Evolutionary conservation across 1,139 yeast species (phyloP).

Genomic region (Blastobotrys illinoisensis): DNA sequence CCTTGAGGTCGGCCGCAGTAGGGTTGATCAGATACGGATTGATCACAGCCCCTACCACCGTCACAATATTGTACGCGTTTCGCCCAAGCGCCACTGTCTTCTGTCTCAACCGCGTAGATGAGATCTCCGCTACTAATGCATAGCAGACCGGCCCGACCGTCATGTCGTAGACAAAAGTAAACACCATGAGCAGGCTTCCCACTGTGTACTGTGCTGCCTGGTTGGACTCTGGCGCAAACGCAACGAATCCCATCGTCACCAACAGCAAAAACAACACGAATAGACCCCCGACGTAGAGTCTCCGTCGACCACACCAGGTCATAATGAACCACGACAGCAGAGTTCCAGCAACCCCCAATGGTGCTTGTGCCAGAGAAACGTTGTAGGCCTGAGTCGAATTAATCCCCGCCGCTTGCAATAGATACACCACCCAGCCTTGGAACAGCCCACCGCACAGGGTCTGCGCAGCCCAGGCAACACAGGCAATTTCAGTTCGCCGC

Average conservation of each 20-base stretch:
- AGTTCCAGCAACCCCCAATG: conserved; percentile 46
- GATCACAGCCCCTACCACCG: conserved; percentile 40
- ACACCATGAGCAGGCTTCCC: conserved; percentile 16
- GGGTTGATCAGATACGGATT: conserved; percentile 56
- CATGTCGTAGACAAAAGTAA: conserved; percentile 40
- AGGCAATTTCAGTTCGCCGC: conserved; percentile 51
- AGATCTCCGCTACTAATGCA: conserved; percentile 50
- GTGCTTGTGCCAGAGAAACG: conserved; percentile 9
- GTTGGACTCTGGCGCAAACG: conserved; percentile 13
- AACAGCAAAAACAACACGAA: conserved; percentile 34
- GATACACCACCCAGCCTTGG: conserved; percentile 27
- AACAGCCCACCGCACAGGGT: conserved; percentile 45
- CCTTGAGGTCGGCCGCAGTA: conserved; percentile 50
- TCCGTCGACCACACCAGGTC: conserved; percentile 44
- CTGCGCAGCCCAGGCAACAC: conserved; percentile 45
- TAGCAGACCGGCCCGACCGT: conserved; percentile 54
- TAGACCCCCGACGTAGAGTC: conserved; percentile 44
- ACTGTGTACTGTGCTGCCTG: conserved; percentile 11
- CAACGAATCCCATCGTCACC: conserved; percentile 26
- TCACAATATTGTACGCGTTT: conserved; percentile 38
- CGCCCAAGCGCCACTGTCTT: conserved; percentile 52
- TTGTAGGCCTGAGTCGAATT: conserved; percentile 10
- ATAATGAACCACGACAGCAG: conserved; percentile 47
- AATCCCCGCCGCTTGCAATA: conserved; percentile 16
- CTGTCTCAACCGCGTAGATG: conserved; percentile 48